Evolutionary conservation across 2,329 filamentous ascomycete species (phyloP).

Genomic region (Colletotrichum lupini): DNA sequence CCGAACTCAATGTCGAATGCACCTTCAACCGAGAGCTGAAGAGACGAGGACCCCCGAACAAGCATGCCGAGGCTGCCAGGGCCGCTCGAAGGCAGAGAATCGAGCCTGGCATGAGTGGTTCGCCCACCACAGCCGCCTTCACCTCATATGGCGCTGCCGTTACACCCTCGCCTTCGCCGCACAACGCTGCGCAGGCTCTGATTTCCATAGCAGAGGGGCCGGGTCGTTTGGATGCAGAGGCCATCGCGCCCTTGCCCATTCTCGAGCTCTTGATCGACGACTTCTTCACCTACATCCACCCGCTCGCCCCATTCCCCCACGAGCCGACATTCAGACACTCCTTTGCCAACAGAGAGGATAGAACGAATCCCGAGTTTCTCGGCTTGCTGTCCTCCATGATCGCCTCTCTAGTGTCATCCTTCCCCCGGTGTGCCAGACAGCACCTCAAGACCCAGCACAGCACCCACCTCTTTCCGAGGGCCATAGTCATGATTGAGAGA

Average conservation of each 20-base stretch:
- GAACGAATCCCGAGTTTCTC: constrained; percentile 73
- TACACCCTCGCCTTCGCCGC: constrained; percentile 51
- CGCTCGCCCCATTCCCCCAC: constrained; percentile 81
- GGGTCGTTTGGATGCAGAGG: constrained; percentile 68
- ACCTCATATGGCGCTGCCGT: constrained; percentile 31
- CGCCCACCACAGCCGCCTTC: constrained; percentile 1
- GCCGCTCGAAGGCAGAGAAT: constrained; percentile 60
- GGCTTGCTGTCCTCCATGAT: constrained; percentile 81
- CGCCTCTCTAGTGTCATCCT: constrained; percentile 77
- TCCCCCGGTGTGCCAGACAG: constrained; percentile 76
- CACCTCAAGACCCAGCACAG: constrained; percentile 76
- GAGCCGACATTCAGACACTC: constrained; percentile 80
- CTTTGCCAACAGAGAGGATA: constrained; percentile 74
- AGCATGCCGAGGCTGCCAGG: constrained; percentile 66
- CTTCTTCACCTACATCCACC: constrained; percentile 86
- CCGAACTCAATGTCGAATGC: constrained; percentile 67
- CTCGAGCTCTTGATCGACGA: constrained; percentile 79
- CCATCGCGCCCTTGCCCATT: constrained; percentile 76
- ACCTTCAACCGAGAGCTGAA: constrained; percentile 68
- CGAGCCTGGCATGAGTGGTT: constrained; percentile 41
- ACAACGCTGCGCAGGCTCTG: constrained; percentile 60
- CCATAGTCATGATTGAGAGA: constrained; percentile 75
- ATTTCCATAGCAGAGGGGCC: constrained; percentile 56
- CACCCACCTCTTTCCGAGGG: constrained; percentile 74
- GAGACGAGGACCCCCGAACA: constrained; percentile 68